Conservation (phyloP, 2,329 filamentous ascomycete genomes). For the Clonostachys byssicola region DNA sequence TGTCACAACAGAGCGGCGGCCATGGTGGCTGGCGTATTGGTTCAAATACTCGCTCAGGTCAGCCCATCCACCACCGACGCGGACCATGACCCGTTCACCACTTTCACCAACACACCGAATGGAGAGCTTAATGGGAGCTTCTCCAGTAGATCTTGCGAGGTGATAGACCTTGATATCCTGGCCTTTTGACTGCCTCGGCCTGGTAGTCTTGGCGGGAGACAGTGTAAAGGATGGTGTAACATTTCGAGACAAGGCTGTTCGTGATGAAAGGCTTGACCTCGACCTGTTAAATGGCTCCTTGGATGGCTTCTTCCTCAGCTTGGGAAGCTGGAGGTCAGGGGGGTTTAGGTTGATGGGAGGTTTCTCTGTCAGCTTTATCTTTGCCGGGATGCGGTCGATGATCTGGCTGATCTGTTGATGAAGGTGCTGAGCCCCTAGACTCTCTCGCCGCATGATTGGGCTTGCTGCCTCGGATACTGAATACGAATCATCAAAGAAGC, state of each 20-base stretch:
- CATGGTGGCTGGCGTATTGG: conserved; percentile 90
- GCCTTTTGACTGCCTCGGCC: conserved; percentile 44
- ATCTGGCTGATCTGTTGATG: conserved; percentile 79
- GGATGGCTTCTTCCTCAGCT: conserved; percentile 35
- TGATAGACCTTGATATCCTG: conserved; percentile 90
- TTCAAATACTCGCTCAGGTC: conserved; percentile 92
- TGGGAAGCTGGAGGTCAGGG: conserved; percentile 49
- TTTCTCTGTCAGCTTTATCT: conserved; percentile 67
- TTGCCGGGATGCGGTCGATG: conserved; percentile 71
- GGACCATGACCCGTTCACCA: conserved; percentile 93
- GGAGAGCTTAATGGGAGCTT: conserved; percentile 89
- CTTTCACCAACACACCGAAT: conserved; percentile 88
- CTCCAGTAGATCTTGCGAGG: conserved; percentile 76
- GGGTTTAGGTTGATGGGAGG: conserved; percentile 49
- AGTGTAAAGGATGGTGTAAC: conserved; percentile 66
- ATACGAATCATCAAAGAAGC: conserved; percentile 33
- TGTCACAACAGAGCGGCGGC: conserved; percentile 54
- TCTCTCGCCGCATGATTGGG: conserved; percentile 18
- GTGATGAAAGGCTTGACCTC: conserved; percentile 46
- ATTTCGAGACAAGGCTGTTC: conserved; percentile 26
- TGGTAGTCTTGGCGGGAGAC: conserved; percentile 54
- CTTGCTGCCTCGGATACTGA: conserved; percentile 19
- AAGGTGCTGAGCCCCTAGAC: conserved; percentile 60
- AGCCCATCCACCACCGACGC: conserved; percentile 97
- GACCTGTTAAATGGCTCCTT: conserved; percentile 40